Conservation (phyloP, 345 rosid species). For the Corymbia maculata region DNA sequence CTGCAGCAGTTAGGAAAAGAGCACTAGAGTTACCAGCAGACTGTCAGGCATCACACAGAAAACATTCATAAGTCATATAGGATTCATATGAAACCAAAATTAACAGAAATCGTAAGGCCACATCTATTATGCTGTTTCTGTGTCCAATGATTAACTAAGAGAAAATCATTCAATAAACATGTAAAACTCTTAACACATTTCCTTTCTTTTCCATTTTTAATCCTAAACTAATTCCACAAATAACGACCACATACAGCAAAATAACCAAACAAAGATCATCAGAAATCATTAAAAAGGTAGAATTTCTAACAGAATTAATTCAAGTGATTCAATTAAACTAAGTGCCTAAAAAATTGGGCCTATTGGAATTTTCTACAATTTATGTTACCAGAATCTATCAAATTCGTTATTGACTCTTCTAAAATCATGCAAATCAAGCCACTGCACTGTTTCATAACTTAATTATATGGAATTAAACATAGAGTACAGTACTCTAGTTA, state of each 20-base stretch:
- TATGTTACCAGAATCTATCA: background rate
- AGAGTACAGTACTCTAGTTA: background rate
- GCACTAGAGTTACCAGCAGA: constrained; percentile 85
- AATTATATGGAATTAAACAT: background rate
- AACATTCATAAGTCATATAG: constrained; percentile 3
- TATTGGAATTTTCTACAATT: background rate
- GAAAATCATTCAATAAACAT: background rate
- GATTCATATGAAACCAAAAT: background rate
- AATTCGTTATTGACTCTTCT: background rate
- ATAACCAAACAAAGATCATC: background rate
- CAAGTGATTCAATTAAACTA: background rate
- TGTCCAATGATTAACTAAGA: background rate
- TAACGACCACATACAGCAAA: background rate
- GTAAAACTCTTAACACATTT: background rate
- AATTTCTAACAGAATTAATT: background rate
- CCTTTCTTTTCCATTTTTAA: background rate
- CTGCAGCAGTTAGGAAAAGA: constrained; percentile 93
- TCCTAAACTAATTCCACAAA: background rate
- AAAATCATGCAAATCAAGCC: background rate
- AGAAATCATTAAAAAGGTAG: background rate
- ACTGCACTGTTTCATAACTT: background rate
- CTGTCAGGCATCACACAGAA: constrained; percentile 39
- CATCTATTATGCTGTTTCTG: background rate
- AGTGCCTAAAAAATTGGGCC: background rate
- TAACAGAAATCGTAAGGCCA: background rate